Conservation (phyloP, 768 basidiomycete genomes). For the Termitomyces sp. region DNA sequence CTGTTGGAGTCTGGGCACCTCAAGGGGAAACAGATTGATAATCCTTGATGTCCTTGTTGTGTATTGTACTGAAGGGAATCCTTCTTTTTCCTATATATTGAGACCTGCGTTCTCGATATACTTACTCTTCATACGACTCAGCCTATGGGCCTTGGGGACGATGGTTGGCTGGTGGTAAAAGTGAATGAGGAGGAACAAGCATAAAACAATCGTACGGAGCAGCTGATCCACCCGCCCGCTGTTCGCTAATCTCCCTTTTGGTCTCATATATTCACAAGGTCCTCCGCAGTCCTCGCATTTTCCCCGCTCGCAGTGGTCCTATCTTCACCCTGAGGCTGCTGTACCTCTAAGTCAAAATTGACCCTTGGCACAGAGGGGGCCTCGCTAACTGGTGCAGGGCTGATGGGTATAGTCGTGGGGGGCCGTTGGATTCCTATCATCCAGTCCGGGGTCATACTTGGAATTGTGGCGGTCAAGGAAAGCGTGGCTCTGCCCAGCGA, state of each 20-base stretch:
- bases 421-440: not conserved
- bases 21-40: too few relatives aligned
- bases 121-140: not conserved
- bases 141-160: not conserved
- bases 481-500: conserved; percentile 13
- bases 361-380: not conserved
- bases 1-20: too few relatives aligned
- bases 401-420: not conserved
- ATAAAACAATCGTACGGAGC: not conserved
- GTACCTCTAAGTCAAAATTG: not conserved
- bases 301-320: not conserved
- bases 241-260: too few relatives aligned
- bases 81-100: not conserved
- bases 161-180: not conserved
- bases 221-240: not conserved
- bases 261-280: not conserved
- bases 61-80: not conserved
- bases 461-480: conserved; percentile 9
- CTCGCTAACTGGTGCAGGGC: not conserved
- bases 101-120: not conserved
- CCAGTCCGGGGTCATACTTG: conserved; percentile 11
- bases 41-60: too few relatives aligned
- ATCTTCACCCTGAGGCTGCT: not conserved
- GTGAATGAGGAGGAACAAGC: not conserved
- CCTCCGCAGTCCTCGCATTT: not conserved